Percentiles rank a stretch among this genome's conserved stretches.
These are phyloP conservation scores for Tagetes patula DNA, from an alignment of 129 eudicot genomes.

Conservation along the genomic window DNA sequence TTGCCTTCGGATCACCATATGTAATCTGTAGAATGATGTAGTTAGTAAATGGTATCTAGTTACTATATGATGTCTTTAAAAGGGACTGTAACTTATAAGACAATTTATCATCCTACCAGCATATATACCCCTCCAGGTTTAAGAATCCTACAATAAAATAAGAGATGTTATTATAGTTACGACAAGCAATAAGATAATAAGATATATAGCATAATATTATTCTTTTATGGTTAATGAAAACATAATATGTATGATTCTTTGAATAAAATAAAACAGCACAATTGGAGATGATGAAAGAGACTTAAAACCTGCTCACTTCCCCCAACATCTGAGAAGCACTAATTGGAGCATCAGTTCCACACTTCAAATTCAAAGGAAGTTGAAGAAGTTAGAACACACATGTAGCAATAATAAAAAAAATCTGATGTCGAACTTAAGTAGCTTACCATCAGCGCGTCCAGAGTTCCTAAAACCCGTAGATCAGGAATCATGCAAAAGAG, in stretches of 20 bases:
- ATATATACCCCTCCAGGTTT: conserved; percentile 95
- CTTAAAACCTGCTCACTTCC: conserved; percentile 90
- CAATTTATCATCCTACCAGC: conserved; percentile 56
- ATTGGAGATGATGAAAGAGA: background rate
- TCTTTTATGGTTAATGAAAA: background rate
- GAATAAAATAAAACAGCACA: background rate
- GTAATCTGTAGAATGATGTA: conserved; percentile 63
- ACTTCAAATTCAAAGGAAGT: conserved; percentile 49
- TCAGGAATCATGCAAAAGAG: conserved; percentile 34
- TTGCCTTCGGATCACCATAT: conserved; percentile 87
- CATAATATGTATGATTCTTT: background rate
- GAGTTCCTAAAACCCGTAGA: conserved; percentile 68
- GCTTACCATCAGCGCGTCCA: conserved; percentile 92
- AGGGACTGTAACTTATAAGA: conserved; percentile 17
- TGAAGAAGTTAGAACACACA: conserved; percentile 30
- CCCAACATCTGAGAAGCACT: conserved; percentile 94
- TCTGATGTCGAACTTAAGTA: conserved; percentile 1
- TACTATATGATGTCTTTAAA: background rate
- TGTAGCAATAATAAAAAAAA: conserved; percentile 2
- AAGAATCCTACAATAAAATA: conserved; percentile 69
- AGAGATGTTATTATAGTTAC: background rate
- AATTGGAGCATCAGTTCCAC: conserved; percentile 85
- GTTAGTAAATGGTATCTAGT: conserved; percentile 14
- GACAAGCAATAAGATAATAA: conserved; percentile 1
- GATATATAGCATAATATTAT: background rate